Base-by-base conservation (phyloP, 2,329 filamentous ascomycete genomes). In the Fusarium graminum region DNA sequence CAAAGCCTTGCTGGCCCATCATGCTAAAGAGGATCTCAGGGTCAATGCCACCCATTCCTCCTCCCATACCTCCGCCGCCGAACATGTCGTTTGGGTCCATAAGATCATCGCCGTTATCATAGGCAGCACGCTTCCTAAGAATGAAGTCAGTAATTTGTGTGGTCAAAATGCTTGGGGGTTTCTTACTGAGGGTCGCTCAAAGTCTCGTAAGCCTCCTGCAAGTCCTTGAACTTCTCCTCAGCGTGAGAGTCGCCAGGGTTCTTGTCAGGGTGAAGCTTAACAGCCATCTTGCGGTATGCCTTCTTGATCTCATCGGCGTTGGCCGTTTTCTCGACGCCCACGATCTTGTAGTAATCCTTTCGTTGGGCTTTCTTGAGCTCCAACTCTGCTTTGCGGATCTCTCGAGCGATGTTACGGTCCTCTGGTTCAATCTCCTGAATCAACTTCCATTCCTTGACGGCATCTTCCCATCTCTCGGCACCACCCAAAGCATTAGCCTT, bases 311-410 rank as follows among this genome's bases (percentile, higher is more conserved):
- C 88, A 57, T 84, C 84, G 22, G 97, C 93, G 39, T 86, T 87
- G 36, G 93, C 93, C 64, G 94, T 91, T 84, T 97, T 98, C 58
- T 91, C 83, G 10, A 99, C 82, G 7, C 90, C 92, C 52, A 99
- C 88, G 69, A 98, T 97, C 86, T 97, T 97, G 84, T 99, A 99
- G 82, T 97, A 98, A 76, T 99, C 95, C 80, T 99, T 99, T 64
- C 95, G 87, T 80, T 94, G 91, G 78, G 91, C 92, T 89, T 98
- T 98, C 89, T 99, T 99, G 66, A 98, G 83, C 81, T 99, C 95
- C 26, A 97, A 83, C 81, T 99, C 94, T 2, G 94, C 95, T 73
- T 90, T 92, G 57, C 92, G 90, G 42, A 98, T 88, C 74, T 99
- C 95, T 78, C 92, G 94, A 50, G 86, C 84, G 61, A 98, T 90